Percentiles rank a stretch among this genome's conserved stretches.
Evolutionary conservation across 176 grass and related monocot genomes (phyloP).

Genomic region (Triticum monococcum): DNA sequence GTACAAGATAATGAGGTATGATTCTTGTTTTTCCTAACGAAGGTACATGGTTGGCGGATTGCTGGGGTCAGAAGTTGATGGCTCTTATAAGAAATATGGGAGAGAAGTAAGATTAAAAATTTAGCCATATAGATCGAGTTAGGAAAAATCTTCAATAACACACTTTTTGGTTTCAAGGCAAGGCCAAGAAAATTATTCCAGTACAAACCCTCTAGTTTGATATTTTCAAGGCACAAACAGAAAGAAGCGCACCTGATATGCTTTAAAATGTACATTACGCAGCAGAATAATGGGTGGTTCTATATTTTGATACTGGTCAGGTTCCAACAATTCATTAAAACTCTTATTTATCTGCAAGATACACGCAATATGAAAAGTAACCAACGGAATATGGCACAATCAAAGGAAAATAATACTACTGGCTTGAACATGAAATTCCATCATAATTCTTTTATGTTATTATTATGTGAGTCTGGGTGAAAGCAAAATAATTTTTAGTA

Average conservation of each 20-base stretch:
- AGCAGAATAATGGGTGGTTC: not conserved
- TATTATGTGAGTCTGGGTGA: too few relatives aligned
- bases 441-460: too few relatives aligned
- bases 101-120: conserved; percentile 50
- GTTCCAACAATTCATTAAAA: conserved; percentile 17
- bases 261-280: conserved; percentile 75
- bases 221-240: conserved; percentile 94
- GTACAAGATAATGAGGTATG: too few relatives aligned
- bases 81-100: conserved; percentile 78
- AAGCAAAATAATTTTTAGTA: too few relatives aligned
- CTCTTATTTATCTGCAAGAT: conserved; percentile 51
- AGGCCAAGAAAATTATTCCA: conserved; percentile 87
- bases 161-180: conserved; percentile 51
- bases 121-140: not conserved
- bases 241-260: conserved; percentile 97
- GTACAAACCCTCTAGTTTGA: not conserved
- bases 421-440: too few relatives aligned
- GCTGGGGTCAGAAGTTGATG: conserved; percentile 70
- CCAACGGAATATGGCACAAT: conserved; percentile 97
- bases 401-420: conserved; percentile 21
- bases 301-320: not conserved
- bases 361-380: conserved; percentile 81
- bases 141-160: not conserved
- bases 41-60: conserved; percentile 88
- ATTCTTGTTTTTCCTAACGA: not conserved